Evolutionary conservation across 495 filamentous ascomycete genomes (phyloP).

Genomic region (Penicillium coprophilum): DNA sequence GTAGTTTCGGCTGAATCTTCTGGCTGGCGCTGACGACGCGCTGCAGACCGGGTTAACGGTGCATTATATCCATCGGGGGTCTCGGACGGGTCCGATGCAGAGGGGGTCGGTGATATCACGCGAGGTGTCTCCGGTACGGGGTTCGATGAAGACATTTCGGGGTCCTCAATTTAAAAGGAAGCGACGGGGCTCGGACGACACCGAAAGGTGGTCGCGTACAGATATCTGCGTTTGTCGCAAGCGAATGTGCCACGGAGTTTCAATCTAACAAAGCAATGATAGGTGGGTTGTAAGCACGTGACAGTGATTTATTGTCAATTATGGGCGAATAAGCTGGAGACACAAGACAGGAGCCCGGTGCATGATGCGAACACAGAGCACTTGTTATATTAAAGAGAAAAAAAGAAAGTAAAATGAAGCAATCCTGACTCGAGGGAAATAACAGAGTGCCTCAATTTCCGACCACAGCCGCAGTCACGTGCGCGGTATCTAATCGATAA

Average conservation of each 20-base stretch:
- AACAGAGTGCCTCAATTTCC: slow-evolving; percentile 23
- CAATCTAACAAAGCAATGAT: slow-evolving; percentile 29
- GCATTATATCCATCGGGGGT: slow-evolving; percentile 56
- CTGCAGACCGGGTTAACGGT: slow-evolving; percentile 64
- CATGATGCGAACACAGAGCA: slow-evolving; percentile 11
- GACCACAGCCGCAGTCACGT: slow-evolving; percentile 29
- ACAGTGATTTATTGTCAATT: slow-evolving; percentile 4
- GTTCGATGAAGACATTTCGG: slow-evolving; percentile 47
- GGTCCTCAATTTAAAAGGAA: slow-evolving; percentile 44
- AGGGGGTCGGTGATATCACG: slow-evolving; percentile 69
- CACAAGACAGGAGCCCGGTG: not conserved
- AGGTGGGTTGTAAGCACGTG: slow-evolving; percentile 17
- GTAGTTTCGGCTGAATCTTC: slow-evolving; percentile 42
- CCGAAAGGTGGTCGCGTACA: slow-evolving; percentile 51
- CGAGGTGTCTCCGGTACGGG: slow-evolving; percentile 64
- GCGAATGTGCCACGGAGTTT: slow-evolving; percentile 28
- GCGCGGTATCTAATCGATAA: slow-evolving; percentile 35
- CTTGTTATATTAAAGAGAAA: slow-evolving; percentile 7
- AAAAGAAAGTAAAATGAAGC: slow-evolving; percentile 15
- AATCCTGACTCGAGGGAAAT: slow-evolving; percentile 32
- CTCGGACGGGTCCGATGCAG: slow-evolving; percentile 55
- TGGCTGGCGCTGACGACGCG: slow-evolving; percentile 49
- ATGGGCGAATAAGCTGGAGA: not conserved
- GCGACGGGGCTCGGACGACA: slow-evolving; percentile 41
- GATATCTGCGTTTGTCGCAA: slow-evolving; percentile 20